Conservation (phyloP, 1,284 basidiomycete genomes). For the Grifola frondosa region DNA sequence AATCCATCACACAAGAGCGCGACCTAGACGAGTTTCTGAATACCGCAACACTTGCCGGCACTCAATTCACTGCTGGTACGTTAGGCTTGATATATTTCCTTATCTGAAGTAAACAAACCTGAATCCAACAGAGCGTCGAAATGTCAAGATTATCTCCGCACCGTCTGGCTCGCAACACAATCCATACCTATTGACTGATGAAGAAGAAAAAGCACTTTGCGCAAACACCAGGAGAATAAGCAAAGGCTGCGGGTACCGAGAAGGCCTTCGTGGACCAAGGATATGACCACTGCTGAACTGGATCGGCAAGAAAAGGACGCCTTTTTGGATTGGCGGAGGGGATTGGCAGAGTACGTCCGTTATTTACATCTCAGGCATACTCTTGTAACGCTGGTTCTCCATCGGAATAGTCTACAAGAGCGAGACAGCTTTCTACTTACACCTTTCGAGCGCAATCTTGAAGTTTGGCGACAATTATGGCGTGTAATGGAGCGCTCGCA, state of each 20-base stretch:
- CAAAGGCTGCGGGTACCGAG: conserved; percentile 80
- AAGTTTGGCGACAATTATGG: conserved; percentile 97
- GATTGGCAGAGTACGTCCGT: conserved; percentile 77
- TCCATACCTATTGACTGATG: conserved; percentile 83
- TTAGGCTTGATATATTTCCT: conserved; percentile 4
- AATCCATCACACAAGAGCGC: conserved; percentile 94
- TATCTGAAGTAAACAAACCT: conserved; percentile 11
- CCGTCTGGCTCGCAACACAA: conserved; percentile 66
- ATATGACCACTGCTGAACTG: conserved; percentile 73
- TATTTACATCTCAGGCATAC: conserved; percentile 8
- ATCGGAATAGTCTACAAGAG: conserved; percentile 65
- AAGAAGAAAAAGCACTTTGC: conserved; percentile 78
- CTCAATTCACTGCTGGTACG: conserved; percentile 95
- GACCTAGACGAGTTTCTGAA: conserved; percentile 97
- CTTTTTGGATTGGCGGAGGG: conserved; percentile 90
- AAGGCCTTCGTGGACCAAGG: conserved; percentile 82
- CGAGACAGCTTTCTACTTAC: conserved; percentile 82
- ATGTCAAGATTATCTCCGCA: conserved; percentile 86
- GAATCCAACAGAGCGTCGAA: conserved; percentile 74
- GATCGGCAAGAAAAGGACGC: conserved; percentile 86
- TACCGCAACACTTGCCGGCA: conserved; percentile 92
- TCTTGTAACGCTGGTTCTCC: neutral
- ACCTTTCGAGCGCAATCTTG: conserved; percentile 93
- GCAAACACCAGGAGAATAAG: conserved; percentile 75
- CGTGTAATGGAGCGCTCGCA: conserved; percentile 92